Evolutionary conservation across 1,139 yeast species (phyloP).

Genomic region (Zygosaccharomyces sapae): DNA sequence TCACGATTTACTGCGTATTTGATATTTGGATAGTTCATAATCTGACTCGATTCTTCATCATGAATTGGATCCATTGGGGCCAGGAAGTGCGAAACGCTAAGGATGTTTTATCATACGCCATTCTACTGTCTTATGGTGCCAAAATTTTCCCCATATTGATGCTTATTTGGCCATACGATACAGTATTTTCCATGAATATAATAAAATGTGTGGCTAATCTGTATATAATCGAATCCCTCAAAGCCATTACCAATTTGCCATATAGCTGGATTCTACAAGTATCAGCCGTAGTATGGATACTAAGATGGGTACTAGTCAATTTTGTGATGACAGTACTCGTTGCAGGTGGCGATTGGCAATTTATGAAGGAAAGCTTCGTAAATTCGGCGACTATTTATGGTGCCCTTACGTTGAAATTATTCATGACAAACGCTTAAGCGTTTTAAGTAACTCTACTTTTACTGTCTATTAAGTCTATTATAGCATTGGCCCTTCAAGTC

Average conservation of each 20-base stretch:
- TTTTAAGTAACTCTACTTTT: not conserved
- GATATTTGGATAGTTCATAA: slow-evolving; percentile 57
- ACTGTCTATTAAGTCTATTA: slow-evolving; percentile 6
- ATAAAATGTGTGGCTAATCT: slow-evolving; percentile 60
- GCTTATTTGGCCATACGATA: slow-evolving; percentile 95
- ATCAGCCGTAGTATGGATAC: slow-evolving; percentile 26
- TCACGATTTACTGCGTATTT: slow-evolving; percentile 55
- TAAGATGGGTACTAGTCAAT: slow-evolving; percentile 30
- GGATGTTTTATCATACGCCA: slow-evolving; percentile 53
- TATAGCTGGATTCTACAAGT: slow-evolving; percentile 38
- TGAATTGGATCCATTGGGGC: slow-evolving; percentile 43
- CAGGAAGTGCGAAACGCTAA: slow-evolving; percentile 25
- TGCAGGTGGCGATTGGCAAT: slow-evolving; percentile 18
- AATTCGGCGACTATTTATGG: slow-evolving; percentile 8
- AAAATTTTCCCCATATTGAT: slow-evolving; percentile 84
- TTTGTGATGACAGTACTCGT: slow-evolving; percentile 26
- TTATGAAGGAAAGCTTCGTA: slow-evolving; percentile 11
- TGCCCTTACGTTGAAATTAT: not conserved
- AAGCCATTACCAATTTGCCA: slow-evolving; percentile 48
- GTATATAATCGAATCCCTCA: slow-evolving; percentile 63
- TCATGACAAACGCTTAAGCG: not conserved
- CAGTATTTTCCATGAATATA: slow-evolving; percentile 57
- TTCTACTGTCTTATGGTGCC: slow-evolving; percentile 70
- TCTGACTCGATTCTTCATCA: slow-evolving; percentile 44
- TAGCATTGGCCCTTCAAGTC: slow-evolving; percentile 66